Evolutionary conservation across 2,329 filamentous ascomycete genomes (phyloP), one percentile per base, ranked within the genome.

Genomic region (Beauveria asiatica): DNA sequence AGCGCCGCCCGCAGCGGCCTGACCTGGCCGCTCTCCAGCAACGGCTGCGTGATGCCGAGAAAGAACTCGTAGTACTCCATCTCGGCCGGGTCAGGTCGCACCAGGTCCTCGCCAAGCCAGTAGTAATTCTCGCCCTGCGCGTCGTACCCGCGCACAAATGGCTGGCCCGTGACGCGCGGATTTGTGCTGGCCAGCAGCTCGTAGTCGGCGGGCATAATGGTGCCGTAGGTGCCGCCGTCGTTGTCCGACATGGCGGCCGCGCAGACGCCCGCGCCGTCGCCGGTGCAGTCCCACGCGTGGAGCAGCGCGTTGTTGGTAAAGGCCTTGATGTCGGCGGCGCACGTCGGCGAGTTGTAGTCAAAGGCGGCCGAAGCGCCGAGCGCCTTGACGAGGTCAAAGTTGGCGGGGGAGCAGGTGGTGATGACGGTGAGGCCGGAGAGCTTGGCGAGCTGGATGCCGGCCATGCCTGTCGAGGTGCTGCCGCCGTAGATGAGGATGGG

Each of bases 401-500:
- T 70, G 64, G 62, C 66, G 42, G 69, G 69, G 57, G 70, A 72
- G 10, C 67, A 54, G 9, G 70, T 73, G 30, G 71, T 60, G 51
- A 70, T 60, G 19, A 74, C 68, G 5, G 57, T 64, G 4, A 69
- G 65, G 3, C 73, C 73, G 3, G 73, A 75, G n/a, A 67, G 63
- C 63, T 72, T 73, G 37, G 72, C 72, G 64, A 65, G 72, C 60
- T 75, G 72, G 60, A 75, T 72, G 7, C 68, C 72, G 65, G 79
- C 79, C 64, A 81, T 79, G 73, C 76, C 77, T n/a, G 80, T 81
- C 23, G 80, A 80, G 39, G 76, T 82, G 67, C 79, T 79, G n/a
- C 72, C 74, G 51, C 73, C 76, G 53, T 77, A 76, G 62, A 74
- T 73, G 52, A 75, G 67, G 61, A 79, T 66, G 2, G 74, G 69